phyloP scores from a whole-genome alignment of 345 rosid genomes.

The Gossypium raimondii region DNA sequence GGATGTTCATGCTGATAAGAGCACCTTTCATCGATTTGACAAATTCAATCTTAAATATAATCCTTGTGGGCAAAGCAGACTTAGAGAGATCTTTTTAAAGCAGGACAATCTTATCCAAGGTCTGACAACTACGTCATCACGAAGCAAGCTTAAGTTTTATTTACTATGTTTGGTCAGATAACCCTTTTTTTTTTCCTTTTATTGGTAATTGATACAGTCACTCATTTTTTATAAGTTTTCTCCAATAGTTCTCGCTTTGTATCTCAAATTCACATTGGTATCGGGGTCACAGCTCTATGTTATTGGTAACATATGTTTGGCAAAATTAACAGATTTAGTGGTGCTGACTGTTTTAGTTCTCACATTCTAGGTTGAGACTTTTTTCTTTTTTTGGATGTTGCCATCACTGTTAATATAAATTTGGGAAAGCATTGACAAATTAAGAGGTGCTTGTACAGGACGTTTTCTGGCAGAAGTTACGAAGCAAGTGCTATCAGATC shows the following conservation, averaged over 20 bases:
- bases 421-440: neutral
- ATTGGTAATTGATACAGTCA: neutral
- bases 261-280: neutral
- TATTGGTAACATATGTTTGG: neutral
- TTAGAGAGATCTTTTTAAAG: constrained; percentile 52
- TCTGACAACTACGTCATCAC: constrained; percentile 9
- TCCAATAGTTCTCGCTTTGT: neutral
- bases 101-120: constrained; percentile 61
- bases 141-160: neutral
- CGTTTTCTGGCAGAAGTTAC: constrained; percentile 52
- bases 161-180: neutral
- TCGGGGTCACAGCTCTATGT: neutral
- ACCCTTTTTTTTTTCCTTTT: neutral
- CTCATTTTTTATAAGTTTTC: neutral
- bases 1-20: constrained; percentile 59
- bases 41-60: constrained; percentile 57
- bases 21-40: constrained; percentile 52
- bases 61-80: constrained; percentile 62
- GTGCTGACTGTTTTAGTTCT: neutral
- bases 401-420: neutral
- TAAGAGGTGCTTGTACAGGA: constrained; percentile 27
- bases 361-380: neutral
- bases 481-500: constrained; percentile 49
- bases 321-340: neutral
- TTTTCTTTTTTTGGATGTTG: neutral